A percentile compares a stretch with the other conserved stretches of the same genome.
These are phyloP conservation scores for Symbiodinium natans DNA, from an alignment of 73 alveolate species.

Conservation along the genomic window DNA sequence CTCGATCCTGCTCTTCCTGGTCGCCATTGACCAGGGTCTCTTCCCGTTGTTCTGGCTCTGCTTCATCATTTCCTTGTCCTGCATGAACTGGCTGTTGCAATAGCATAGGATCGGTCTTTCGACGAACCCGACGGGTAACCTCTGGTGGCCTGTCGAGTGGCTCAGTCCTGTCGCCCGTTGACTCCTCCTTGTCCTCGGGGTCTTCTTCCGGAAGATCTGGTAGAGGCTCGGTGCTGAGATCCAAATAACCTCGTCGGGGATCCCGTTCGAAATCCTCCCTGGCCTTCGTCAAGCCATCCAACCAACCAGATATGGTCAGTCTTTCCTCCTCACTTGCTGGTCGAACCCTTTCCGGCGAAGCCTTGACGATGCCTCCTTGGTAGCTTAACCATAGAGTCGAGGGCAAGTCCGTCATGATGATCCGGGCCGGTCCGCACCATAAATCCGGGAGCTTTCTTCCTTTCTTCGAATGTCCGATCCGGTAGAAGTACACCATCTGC, in stretches of 20 bases:
- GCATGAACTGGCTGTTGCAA: no score
- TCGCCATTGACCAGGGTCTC: no score
- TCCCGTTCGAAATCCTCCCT: neutral
- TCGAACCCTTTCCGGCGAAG: neutral
- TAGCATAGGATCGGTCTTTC: no score
- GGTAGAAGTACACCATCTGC: conserved; percentile 30
- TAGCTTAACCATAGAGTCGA: neutral
- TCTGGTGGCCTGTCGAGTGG: neutral
- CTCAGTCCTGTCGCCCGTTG: neutral
- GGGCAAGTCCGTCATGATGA: neutral
- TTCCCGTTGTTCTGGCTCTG: neutral
- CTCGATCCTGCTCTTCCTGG: no score
- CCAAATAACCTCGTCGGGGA: neutral
- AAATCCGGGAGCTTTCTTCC: neutral
- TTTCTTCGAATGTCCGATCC: neutral
- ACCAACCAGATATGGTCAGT: neutral
- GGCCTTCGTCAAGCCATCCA: neutral
- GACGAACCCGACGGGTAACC: no score
- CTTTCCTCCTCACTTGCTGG: neutral
- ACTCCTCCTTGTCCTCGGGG: neutral
- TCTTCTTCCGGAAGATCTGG: neutral
- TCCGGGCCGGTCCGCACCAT: conserved; percentile 42
- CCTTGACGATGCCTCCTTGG: neutral
- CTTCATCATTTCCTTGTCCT: neutral
- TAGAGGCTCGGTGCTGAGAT: neutral